These are phyloP conservation scores for Tilletia indica DNA, from an alignment of 1,284 basidiomycete species.

Conservation along the genomic window DNA sequence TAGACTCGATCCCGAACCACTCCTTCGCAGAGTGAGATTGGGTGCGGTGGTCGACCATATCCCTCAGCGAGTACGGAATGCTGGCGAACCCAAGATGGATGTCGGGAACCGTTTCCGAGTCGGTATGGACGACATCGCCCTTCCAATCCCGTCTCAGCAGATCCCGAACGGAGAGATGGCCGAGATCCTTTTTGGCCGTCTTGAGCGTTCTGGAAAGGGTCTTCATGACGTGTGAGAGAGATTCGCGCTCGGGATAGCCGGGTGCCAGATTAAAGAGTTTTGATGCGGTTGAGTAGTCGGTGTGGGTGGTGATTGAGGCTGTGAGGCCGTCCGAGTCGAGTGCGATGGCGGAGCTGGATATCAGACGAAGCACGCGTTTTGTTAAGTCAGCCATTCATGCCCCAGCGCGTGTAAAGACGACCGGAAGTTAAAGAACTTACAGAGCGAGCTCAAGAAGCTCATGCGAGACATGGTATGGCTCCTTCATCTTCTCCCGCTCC, in stretches of 20 bases:
- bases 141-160: constrained; percentile 57
- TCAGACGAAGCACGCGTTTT: neutral
- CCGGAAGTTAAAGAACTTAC: constrained; percentile 1
- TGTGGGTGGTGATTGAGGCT: constrained; percentile 29
- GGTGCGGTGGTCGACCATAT: constrained; percentile 49
- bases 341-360: constrained; percentile 35
- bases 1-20: constrained; percentile 50
- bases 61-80: constrained; percentile 51
- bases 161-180: constrained; percentile 47
- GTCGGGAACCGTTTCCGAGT: constrained; percentile 37
- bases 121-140: constrained; percentile 36
- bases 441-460: constrained; percentile 48
- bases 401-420: neutral
- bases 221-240: constrained; percentile 41
- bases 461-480: constrained; percentile 43
- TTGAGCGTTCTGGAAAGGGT: constrained; percentile 43
- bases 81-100: constrained; percentile 55
- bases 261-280: constrained; percentile 24
- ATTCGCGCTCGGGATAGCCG: constrained; percentile 22
- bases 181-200: constrained; percentile 50
- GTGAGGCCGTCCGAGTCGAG: constrained; percentile 48
- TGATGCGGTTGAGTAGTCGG: constrained; percentile 27
- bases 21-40: constrained; percentile 30
- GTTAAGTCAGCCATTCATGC: neutral
- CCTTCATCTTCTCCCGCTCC: constrained; percentile 39